phyloP scores from a whole-genome alignment of 225 moss, liverwort and hornwort genomes.

The Physcomitrium patens region DNA sequence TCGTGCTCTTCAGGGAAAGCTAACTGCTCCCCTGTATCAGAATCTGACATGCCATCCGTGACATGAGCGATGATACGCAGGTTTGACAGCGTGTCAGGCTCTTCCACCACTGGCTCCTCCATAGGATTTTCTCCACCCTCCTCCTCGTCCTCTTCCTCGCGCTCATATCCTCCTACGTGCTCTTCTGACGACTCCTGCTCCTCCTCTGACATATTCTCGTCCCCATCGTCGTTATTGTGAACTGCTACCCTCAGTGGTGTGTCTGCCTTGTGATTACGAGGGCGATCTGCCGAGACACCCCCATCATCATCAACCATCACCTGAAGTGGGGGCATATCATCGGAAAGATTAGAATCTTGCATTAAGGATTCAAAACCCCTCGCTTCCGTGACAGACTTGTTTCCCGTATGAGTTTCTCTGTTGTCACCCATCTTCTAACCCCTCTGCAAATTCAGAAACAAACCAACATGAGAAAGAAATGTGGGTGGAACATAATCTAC shows the following conservation, averaged over 20 bases:
- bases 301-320: slow-evolving; percentile 45
- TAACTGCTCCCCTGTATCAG: slow-evolving; percentile 50
- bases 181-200: not conserved
- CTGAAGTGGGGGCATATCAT: slow-evolving; percentile 36
- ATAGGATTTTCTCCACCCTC: slow-evolving; percentile 37
- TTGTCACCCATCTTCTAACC: slow-evolving; percentile 46
- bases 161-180: not conserved
- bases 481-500: not conserved
- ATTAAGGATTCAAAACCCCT: slow-evolving; percentile 29
- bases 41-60: slow-evolving; percentile 51
- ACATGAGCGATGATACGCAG: slow-evolving; percentile 53
- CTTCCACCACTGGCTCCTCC: slow-evolving; percentile 51
- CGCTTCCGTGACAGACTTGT: slow-evolving; percentile 30
- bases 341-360: slow-evolving; percentile 21
- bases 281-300: slow-evolving; percentile 23
- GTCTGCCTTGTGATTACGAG: slow-evolving; percentile 15
- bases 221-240: slow-evolving; percentile 35
- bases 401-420: slow-evolving; percentile 29
- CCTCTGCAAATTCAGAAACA: slow-evolving; percentile 10
- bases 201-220: slow-evolving; percentile 30
- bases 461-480: not conserved
- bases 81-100: slow-evolving; percentile 22
- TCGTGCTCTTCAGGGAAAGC: slow-evolving; percentile 52
- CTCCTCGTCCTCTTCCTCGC: slow-evolving; percentile 30
- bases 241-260: slow-evolving; percentile 45